These are phyloP conservation scores for Dendrobium officinale DNA, from an alignment of 106 monocot species.

Conservation along the genomic window DNA sequence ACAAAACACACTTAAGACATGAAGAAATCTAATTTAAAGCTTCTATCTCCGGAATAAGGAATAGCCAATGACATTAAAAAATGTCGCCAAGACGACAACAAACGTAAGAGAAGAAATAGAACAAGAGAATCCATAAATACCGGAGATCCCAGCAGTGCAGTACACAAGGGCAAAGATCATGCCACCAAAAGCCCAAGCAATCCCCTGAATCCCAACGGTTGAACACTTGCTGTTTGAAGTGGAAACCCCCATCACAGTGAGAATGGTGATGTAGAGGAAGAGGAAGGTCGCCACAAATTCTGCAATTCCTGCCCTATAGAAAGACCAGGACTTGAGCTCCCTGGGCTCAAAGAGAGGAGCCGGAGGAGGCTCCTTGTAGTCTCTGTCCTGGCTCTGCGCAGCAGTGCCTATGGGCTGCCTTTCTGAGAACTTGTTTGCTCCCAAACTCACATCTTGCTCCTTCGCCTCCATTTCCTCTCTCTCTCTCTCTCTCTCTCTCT, in stretches of 20 bases:
- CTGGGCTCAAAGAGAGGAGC: slow-evolving; percentile 46
- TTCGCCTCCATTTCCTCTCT: slow-evolving; percentile 44
- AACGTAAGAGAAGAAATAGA: neutral
- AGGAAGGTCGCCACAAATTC: slow-evolving; percentile 59
- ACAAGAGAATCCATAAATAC: slow-evolving; percentile 5
- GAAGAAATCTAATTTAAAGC: too few relatives aligned
- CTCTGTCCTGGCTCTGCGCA: slow-evolving; percentile 34
- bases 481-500: slow-evolving; percentile 24
- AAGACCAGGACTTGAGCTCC: slow-evolving; percentile 52
- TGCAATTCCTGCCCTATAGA: slow-evolving; percentile 54
- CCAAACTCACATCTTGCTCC: slow-evolving; percentile 59
- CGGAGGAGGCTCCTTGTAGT: slow-evolving; percentile 56
- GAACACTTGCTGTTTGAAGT: slow-evolving; percentile 28
- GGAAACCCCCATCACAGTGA: slow-evolving; percentile 47
- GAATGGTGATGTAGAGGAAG: slow-evolving; percentile 51
- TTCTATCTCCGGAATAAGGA: too few relatives aligned
- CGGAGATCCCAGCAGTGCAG: slow-evolving; percentile 85
- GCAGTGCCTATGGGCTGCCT: slow-evolving; percentile 62
- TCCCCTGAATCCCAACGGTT: slow-evolving; percentile 54
- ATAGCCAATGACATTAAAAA: too few relatives aligned
- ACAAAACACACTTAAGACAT: too few relatives aligned
- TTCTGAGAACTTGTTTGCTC: slow-evolving; percentile 55
- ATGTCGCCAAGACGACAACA: too few relatives aligned
- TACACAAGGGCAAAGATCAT: slow-evolving; percentile 83
- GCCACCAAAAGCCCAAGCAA: slow-evolving; percentile 73